phyloP scores from a whole-genome alignment of 2,329 filamentous ascomycete species.

The Trichoderma polysporum region DNA sequence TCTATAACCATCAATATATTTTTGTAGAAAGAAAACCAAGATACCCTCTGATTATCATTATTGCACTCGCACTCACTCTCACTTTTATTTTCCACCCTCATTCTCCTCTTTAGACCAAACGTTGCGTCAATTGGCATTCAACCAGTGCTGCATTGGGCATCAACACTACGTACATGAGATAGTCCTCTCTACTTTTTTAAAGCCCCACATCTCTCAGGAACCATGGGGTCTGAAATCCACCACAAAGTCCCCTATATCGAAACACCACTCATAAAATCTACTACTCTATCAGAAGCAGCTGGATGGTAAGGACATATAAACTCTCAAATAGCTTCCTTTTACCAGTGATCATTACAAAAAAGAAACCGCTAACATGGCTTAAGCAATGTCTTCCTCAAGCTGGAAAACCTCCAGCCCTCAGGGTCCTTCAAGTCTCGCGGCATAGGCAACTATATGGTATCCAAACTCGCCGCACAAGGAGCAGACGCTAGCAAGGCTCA shows the following conservation, averaged over 20 bases:
- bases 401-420: conserved; percentile 77
- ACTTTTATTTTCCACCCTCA: background rate
- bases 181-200: background rate
- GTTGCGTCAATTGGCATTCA: background rate
- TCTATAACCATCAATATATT: background rate
- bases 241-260: conserved; percentile 57
- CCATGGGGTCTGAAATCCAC: background rate
- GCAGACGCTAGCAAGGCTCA: conserved; percentile 39
- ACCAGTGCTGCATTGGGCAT: background rate
- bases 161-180: background rate
- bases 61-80: background rate
- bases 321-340: too few species aligned
- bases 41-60: background rate
- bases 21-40: background rate
- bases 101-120: background rate
- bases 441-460: conserved; percentile 68
- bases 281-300: conserved; percentile 32
- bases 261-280: conserved; percentile 67
- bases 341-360: background rate
- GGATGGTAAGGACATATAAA: conserved; percentile 23
- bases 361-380: background rate
- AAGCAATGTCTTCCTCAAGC: conserved; percentile 76
- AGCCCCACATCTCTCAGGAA: background rate
- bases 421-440: conserved; percentile 82
- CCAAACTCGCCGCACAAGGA: conserved; percentile 28